Percentiles rank a stretch among this genome's conserved stretches.
Conservation (phyloP, 2,329 filamentous ascomycete species). For the Hymenoscyphus albidus region DNA sequence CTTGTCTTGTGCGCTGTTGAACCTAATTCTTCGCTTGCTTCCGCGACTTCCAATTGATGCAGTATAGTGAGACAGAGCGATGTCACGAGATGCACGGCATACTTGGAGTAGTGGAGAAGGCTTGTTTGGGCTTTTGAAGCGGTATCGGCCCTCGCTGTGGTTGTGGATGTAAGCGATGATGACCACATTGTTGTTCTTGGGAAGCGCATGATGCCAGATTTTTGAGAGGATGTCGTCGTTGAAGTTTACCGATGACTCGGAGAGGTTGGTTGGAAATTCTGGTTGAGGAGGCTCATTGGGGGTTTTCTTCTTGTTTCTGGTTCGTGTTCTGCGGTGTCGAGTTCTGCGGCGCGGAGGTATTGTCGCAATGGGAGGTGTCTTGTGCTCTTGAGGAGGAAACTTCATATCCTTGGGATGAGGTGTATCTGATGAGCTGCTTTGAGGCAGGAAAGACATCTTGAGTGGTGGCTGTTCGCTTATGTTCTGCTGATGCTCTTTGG, state of each 20-base stretch:
- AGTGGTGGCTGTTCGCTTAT: no score
- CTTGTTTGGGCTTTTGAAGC: background rate
- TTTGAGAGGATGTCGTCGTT: background rate
- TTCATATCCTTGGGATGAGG: background rate
- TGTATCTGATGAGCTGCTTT: background rate
- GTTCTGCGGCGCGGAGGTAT: background rate
- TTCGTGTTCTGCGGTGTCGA: background rate
- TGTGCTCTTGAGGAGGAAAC: background rate
- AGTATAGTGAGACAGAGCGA: background rate
- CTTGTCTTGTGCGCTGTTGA: background rate
- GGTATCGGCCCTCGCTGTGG: background rate
- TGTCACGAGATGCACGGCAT: background rate
- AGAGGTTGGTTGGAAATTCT: background rate
- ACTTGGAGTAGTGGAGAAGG: background rate
- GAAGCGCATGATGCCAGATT: background rate
- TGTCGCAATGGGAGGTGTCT: background rate
- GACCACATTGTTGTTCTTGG: background rate
- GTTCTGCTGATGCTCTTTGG: no score
- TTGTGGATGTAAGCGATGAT: background rate
- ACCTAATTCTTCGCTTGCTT: background rate
- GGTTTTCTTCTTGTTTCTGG: background rate
- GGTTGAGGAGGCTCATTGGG: background rate
- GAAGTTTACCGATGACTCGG: background rate
- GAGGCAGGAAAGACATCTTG: background rate
- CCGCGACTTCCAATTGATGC: background rate